Evolutionary conservation across 805 yeast genomes (phyloP), one percentile per base, ranked within the genome.

Genomic region (Teunomyces tritomae): DNA sequence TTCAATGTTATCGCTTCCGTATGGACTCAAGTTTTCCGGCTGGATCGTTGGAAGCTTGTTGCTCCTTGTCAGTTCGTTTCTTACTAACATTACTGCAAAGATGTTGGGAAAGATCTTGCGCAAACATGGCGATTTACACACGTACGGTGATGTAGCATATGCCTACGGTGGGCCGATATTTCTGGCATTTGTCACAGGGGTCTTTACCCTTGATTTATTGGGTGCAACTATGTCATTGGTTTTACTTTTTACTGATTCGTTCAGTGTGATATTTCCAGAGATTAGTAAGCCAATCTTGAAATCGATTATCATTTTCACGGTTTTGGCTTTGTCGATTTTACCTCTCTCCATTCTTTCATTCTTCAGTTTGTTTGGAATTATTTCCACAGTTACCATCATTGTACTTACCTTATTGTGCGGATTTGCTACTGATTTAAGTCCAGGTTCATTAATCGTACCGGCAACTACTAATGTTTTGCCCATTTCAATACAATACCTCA

Each of bases 91-190:
- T 74, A 84, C 94, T 1, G 96, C 96, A 7, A 76, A 76, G 5
- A 69, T 89, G 44, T 71, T 90, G 49, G 84, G 92, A 10, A 76
- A 78, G 49, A 83, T 96, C 54, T 77, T 89, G 77, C 89, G 85
- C 52, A 84, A 89, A 0, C 94, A 89, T 67, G 84, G 79, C 11
- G 84, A 94, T 0, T 68, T 89, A 45, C 83, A 85, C 74, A 87
- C 96, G 0, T 90, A 89, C 63, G 95, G 96, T 0, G 97, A 90
- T 68, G 73, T 90, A 43, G 96, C 95, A 3, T 84, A 80, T 57
- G 87, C 89, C n/a, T 87, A 91, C 0, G 89, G 85, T 60, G 96
- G 96, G 1, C 70, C 84, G 2, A 71, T 71, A 32, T 95, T 92
- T 4, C 78, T 95, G 59, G 72, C 87, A 2, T 63, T 85, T 30